These are phyloP conservation scores for Skeletonema potamos DNA, from an alignment of 108 stramenopile genomes.

Conservation along the genomic window DNA sequence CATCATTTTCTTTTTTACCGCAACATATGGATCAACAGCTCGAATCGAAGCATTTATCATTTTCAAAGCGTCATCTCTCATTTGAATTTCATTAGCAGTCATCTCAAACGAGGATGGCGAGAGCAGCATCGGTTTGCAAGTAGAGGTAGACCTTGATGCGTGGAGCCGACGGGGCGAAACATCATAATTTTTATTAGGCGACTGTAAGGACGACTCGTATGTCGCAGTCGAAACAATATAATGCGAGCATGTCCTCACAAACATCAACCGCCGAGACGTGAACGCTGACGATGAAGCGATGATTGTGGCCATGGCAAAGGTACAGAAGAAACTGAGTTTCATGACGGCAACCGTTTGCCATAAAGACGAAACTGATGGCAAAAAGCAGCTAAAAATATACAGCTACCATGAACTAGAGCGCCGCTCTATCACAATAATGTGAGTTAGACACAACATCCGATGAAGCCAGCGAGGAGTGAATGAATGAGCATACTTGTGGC, in stretches of 20 bases:
- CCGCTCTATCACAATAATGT: no score
- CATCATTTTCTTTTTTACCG: conserved; percentile 44
- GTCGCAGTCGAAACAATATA: neutral
- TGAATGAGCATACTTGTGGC: no score
- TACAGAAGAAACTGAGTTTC: neutral
- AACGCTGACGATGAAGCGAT: neutral
- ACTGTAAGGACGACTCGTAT: neutral
- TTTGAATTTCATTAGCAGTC: conserved; percentile 54
- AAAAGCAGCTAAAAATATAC: no score
- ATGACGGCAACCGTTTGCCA: neutral
- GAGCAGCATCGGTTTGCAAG: neutral
- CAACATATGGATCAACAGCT: conserved; percentile 70
- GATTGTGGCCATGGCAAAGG: neutral
- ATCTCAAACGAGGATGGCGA: conserved; percentile 6
- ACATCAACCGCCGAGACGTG: neutral
- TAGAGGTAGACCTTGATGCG: neutral
- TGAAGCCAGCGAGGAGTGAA: no score
- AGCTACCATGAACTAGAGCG: no score
- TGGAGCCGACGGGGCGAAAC: neutral
- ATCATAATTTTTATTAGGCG: neutral
- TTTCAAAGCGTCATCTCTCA: conserved; percentile 61
- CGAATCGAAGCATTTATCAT: conserved; percentile 67
- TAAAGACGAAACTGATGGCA: no score
- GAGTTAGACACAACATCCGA: no score
- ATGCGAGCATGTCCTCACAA: neutral